Evolutionary conservation across 495 filamentous ascomycete species (phyloP).

Genomic region (Tuber borchii): DNA sequence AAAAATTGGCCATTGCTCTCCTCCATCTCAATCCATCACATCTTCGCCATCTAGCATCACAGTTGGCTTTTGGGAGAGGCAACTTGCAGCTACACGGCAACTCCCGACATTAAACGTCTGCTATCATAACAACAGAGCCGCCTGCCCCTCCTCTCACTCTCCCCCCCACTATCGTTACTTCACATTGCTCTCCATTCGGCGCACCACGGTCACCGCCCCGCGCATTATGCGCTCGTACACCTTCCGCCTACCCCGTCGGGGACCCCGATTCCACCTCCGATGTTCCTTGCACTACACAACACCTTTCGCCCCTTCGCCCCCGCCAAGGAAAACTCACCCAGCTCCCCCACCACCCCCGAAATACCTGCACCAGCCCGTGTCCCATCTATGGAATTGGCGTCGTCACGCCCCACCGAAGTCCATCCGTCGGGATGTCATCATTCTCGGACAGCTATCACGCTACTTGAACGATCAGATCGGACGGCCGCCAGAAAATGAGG

Average conservation of each 20-base stretch:
- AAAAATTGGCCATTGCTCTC: not conserved
- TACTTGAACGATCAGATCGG: slow-evolving; percentile 34
- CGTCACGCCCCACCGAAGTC: not conserved
- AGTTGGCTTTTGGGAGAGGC: not conserved
- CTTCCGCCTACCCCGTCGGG: slow-evolving; percentile 16
- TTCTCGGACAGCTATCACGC: slow-evolving; percentile 24
- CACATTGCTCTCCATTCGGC: not conserved
- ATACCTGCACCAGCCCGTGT: slow-evolving; percentile 4
- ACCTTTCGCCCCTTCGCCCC: not conserved
- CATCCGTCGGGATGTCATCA: not conserved
- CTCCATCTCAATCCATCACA: not conserved
- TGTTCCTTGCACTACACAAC: not conserved
- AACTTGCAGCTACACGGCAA: not conserved
- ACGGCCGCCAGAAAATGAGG: slow-evolving; percentile 15
- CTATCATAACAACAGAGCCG: not conserved
- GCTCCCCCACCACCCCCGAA: slow-evolving; percentile 3
- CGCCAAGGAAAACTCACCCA: not conserved
- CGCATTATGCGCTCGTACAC: slow-evolving; percentile 27
- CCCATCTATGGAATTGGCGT: not conserved
- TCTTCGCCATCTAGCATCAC: not conserved
- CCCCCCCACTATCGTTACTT: not conserved
- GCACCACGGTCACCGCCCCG: slow-evolving; percentile 2
- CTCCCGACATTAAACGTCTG: not conserved
- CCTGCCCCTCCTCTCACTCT: not conserved
- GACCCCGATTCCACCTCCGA: not conserved